A percentile compares a stretch with the other conserved stretches of the same genome.
These are phyloP conservation scores for Myxozyma kluyveri DNA, from an alignment of 805 yeast genomes.

Conservation along the genomic window DNA sequence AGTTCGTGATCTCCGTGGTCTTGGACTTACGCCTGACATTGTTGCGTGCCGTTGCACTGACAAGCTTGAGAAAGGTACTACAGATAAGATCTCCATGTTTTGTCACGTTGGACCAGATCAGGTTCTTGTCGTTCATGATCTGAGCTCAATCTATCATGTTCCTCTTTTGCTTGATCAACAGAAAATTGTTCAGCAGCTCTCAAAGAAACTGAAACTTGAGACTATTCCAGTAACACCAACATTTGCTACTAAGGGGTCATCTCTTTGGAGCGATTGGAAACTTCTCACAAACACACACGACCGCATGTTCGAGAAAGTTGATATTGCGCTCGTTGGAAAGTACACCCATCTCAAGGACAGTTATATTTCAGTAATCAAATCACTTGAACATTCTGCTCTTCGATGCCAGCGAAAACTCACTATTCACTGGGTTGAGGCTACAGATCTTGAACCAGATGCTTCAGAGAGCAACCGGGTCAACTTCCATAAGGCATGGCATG, in stretches of 20 bases:
- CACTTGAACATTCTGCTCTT: conserved; percentile 94
- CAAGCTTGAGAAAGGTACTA: conserved; percentile 76
- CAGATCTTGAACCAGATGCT: conserved; percentile 73
- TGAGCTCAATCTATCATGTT: conserved; percentile 94
- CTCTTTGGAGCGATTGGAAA: conserved; percentile 74
- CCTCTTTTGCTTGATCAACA: conserved; percentile 89
- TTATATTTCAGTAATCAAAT: conserved; percentile 88
- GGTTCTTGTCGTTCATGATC: conserved; percentile 95
- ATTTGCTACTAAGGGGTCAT: conserved; percentile 62
- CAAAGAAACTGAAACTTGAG: conserved; percentile 62
- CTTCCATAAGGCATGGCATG: conserved; percentile 95
- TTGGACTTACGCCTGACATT: conserved; percentile 93
- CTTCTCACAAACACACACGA: conserved; percentile 71
- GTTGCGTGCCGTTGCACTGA: conserved; percentile 96
- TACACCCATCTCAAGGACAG: conserved; percentile 95
- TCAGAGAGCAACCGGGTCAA: conserved; percentile 58
- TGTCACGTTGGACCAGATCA: conserved; percentile 99
- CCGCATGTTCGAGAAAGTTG: conserved; percentile 77
- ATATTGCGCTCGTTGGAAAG: conserved; percentile 95
- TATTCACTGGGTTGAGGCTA: conserved; percentile 94
- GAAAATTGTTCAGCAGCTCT: conserved; percentile 70
- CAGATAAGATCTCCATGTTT: conserved; percentile 95
- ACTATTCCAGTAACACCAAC: conserved; percentile 48
- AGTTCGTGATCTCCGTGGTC: conserved; percentile 88
- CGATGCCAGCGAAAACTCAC: conserved; percentile 77